These are phyloP conservation scores for Lentinus tigrinus DNA, from an alignment of 768 basidiomycete species.

Conservation along the genomic window DNA sequence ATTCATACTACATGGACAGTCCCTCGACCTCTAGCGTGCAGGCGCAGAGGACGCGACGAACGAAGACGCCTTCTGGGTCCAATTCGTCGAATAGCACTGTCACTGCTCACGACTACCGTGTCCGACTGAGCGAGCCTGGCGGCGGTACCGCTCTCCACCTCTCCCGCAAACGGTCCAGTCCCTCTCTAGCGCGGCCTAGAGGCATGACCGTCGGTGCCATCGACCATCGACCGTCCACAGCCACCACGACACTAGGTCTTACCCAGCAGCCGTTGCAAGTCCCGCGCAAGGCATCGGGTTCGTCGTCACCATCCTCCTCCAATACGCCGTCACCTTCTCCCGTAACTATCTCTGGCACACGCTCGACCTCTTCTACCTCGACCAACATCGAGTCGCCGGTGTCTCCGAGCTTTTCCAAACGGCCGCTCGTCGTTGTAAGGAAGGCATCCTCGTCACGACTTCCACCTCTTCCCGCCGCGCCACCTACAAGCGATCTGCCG, in stretches of 20 bases:
- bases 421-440: conserved; percentile 25
- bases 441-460: conserved; percentile 27
- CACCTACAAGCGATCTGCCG: conserved; percentile 24
- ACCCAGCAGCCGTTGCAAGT: conserved; percentile 14
- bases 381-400: conserved; percentile 10
- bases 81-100: conserved; percentile 23
- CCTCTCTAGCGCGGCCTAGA: conserved; percentile 13
- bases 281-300: conserved; percentile 22
- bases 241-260: neutral
- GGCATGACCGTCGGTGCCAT: conserved; percentile 23
- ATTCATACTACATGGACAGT: neutral
- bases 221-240: conserved; percentile 1
- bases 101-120: conserved; percentile 5
- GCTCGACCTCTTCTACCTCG: conserved; percentile 10
- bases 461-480: conserved; percentile 23
- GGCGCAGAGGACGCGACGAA: conserved; percentile 10
- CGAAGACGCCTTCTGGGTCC: conserved; percentile 16
- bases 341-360: conserved; percentile 14
- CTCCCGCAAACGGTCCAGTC: conserved; percentile 10
- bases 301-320: conserved; percentile 17
- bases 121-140: conserved; percentile 10
- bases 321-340: conserved; percentile 16
- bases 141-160: neutral
- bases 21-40: neutral
- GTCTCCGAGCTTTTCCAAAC: conserved; percentile 12